phyloP scores from a whole-genome alignment of 1,284 basidiomycete species.

The Cystobasidium pallidum region DNA sequence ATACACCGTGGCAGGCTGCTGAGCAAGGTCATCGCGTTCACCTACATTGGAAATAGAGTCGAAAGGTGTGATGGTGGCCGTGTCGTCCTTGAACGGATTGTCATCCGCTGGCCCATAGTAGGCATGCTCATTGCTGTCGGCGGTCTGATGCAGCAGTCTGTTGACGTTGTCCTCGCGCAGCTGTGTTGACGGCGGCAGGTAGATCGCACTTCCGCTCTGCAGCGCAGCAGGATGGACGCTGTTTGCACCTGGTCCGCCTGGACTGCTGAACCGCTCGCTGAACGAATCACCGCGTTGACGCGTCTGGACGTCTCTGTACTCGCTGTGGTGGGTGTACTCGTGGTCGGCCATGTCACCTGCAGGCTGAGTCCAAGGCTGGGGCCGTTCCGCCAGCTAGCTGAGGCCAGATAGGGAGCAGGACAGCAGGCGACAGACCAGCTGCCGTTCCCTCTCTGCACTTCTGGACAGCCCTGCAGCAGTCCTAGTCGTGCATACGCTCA shows the following conservation, averaged over 20 bases:
- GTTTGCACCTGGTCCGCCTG: neutral
- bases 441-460: constrained; percentile 48
- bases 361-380: neutral
- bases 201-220: constrained; percentile 22
- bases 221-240: constrained; percentile 29
- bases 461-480: too few relatives aligned
- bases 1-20: neutral
- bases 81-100: constrained; percentile 5
- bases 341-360: neutral
- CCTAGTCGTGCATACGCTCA: too few relatives aligned
- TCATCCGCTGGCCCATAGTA: constrained; percentile 4
- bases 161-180: constrained; percentile 14
- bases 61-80: constrained; percentile 25
- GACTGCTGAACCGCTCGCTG: constrained; percentile 16
- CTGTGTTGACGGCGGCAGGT: constrained; percentile 23
- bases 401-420: neutral
- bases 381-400: neutral
- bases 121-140: neutral
- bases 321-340: constrained; percentile 4
- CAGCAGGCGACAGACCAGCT: constrained; percentile 19
- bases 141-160: neutral
- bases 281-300: constrained; percentile 6
- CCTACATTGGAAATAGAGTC: constrained; percentile 39
- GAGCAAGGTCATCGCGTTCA: constrained; percentile 1
- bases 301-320: neutral